phyloP scores from a whole-genome alignment of 2,329 filamentous ascomycete species.

The Verticillium dahliae region DNA sequence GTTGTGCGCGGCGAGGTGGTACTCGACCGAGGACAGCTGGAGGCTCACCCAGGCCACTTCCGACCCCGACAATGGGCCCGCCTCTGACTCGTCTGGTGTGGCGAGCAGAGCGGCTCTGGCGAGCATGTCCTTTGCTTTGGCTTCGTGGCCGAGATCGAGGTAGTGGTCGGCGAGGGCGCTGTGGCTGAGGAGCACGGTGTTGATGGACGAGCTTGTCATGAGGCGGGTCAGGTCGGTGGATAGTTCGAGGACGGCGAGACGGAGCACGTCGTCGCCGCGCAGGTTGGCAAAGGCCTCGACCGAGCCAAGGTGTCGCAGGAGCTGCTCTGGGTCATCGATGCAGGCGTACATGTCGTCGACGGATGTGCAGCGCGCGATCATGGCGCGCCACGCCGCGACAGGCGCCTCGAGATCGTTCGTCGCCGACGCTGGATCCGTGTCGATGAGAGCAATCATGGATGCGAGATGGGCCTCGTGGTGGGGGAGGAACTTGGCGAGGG shows the following conservation, averaged over 20 bases:
- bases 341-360: conserved; percentile 32
- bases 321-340: conserved; percentile 42
- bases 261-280: conserved; percentile 39
- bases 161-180: conserved; percentile 46
- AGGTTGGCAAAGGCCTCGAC: conserved; percentile 45
- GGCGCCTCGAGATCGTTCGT: conserved; percentile 25
- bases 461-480: conserved; percentile 40
- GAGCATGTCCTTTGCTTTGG: conserved; percentile 46
- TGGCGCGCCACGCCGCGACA: conserved; percentile 36
- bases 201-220: conserved; percentile 19
- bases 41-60: conserved; percentile 42
- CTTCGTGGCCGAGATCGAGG: conserved; percentile 43
- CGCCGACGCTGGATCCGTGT: conserved; percentile 23
- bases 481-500: conserved; percentile 36
- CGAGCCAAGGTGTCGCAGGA: conserved; percentile 44
- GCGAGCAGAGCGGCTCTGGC: conserved; percentile 47
- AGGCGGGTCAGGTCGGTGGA: conserved; percentile 33
- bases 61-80: conserved; percentile 18
- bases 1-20: conserved; percentile 61
- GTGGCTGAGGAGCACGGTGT: conserved; percentile 37
- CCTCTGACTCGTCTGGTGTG: conserved; percentile 18
- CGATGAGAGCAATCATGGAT: conserved; percentile 36
- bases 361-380: conserved; percentile 30
- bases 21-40: conserved; percentile 69
- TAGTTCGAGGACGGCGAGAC: conserved; percentile 40